Percentiles rank a stretch among this genome's conserved stretches.
phyloP scores from a whole-genome alignment of 1,139 yeast species.

The Candida sp. region DNA sequence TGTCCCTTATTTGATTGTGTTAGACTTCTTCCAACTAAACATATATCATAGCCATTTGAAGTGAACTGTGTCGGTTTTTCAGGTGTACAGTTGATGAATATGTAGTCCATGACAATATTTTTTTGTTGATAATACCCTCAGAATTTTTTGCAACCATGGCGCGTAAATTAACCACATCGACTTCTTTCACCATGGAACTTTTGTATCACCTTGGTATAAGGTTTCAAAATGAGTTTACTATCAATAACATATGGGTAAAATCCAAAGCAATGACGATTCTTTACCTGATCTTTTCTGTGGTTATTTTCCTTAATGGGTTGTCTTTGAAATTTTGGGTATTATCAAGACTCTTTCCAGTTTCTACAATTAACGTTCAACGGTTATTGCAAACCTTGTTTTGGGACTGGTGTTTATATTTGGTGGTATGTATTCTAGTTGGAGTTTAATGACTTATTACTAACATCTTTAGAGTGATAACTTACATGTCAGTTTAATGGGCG shows the following conservation, averaged over 20 bases:
- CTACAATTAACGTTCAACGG: slow-evolving; percentile 19
- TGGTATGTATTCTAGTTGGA: slow-evolving; percentile 20
- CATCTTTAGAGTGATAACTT: slow-evolving; percentile 31
- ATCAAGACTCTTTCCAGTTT: slow-evolving; percentile 22
- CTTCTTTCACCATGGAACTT: slow-evolving; percentile 5
- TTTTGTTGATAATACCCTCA: background rate
- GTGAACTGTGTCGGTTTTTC: too few relatives aligned
- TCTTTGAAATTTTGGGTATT: slow-evolving; percentile 1
- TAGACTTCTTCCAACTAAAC: too few relatives aligned
- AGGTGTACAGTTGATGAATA: too few relatives aligned
- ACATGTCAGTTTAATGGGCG: slow-evolving; percentile 38
- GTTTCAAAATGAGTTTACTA: background rate
- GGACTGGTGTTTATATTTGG: slow-evolving; percentile 29
- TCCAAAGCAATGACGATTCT: background rate
- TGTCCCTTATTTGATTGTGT: too few relatives aligned
- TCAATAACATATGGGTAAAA: background rate
- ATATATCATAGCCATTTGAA: too few relatives aligned
- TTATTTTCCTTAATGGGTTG: background rate
- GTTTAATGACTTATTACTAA: slow-evolving; percentile 1
- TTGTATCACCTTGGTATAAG: slow-evolving; percentile 19
- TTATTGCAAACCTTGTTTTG: slow-evolving; percentile 26
- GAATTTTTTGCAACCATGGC: slow-evolving; percentile 3
- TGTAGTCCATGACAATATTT: too few relatives aligned
- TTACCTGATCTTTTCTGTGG: background rate
- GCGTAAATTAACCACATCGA: background rate